These are phyloP conservation scores for Zelopaecilomyces penicillatus DNA, from an alignment of 2,329 filamentous ascomycete genomes.

Conservation along the genomic window DNA sequence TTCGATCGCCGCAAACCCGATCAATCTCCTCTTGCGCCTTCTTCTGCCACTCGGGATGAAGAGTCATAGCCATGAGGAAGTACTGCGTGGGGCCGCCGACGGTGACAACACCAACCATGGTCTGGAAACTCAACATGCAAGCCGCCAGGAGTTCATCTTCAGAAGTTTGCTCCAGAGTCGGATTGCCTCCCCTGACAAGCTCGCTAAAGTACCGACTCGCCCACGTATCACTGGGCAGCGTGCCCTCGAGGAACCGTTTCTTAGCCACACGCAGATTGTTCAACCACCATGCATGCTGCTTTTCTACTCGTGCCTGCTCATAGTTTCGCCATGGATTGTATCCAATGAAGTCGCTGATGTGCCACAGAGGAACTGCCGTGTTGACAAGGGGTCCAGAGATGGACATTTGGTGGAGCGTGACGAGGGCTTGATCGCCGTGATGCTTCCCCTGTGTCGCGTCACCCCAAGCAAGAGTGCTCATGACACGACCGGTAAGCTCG, in stretches of 20 bases:
- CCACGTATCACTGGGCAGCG: constrained; percentile 39
- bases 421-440: constrained; percentile 39
- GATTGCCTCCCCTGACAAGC: constrained; percentile 31
- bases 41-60: constrained; percentile 44
- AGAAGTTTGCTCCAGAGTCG: constrained; percentile 29
- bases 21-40: constrained; percentile 51
- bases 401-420: constrained; percentile 41
- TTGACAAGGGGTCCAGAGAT: constrained; percentile 44
- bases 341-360: constrained; percentile 28
- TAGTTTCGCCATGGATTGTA: constrained; percentile 40
- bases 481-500: constrained; percentile 42
- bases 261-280: constrained; percentile 33
- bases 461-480: constrained; percentile 42
- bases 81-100: constrained; percentile 42
- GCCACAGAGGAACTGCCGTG: constrained; percentile 40
- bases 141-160: constrained; percentile 38
- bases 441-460: constrained; percentile 36
- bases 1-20: constrained; percentile 42
- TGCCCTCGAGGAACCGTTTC: constrained; percentile 29
- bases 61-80: constrained; percentile 43
- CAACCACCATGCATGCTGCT: constrained; percentile 39
- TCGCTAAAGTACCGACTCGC: constrained; percentile 34
- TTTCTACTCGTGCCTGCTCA: constrained; percentile 34
- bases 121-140: constrained; percentile 41
- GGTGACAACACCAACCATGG: constrained; percentile 40